These are phyloP conservation scores for Annulohypoxylon bovei DNA, from an alignment of 495 filamentous ascomycete species.

Conservation along the genomic window DNA sequence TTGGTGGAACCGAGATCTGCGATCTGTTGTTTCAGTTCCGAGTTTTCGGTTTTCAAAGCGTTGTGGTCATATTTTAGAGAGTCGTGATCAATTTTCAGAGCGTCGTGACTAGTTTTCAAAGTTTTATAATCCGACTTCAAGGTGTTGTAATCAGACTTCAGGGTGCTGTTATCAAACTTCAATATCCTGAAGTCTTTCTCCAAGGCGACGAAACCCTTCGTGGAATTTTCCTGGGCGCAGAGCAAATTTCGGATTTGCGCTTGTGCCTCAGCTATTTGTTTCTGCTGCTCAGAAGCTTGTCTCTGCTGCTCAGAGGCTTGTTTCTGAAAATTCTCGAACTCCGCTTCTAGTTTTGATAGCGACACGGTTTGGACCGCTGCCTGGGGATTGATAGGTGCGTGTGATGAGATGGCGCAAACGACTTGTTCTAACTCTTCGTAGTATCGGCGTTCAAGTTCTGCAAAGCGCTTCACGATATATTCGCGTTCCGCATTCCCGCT, in stretches of 20 bases:
- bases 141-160: no score
- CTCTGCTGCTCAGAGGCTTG: constrained; percentile 21
- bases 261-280: constrained; percentile 19
- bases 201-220: constrained; percentile 8
- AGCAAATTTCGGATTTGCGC: constrained; percentile 30
- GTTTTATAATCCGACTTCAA: constrained; percentile 5
- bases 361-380: constrained; percentile 15
- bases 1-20: background rate
- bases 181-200: constrained; percentile 18
- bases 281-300: constrained; percentile 20
- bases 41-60: constrained; percentile 25
- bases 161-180: no score
- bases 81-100: background rate
- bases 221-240: constrained; percentile 11
- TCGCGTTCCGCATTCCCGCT: constrained; percentile 21
- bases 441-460: constrained; percentile 21
- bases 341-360: constrained; percentile 27
- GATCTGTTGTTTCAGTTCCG: constrained; percentile 11
- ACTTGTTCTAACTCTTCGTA: constrained; percentile 26
- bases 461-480: constrained; percentile 9
- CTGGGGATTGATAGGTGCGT: constrained; percentile 18
- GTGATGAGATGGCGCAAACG: constrained; percentile 17
- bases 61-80: background rate
- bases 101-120: background rate
- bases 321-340: constrained; percentile 31